These are phyloP conservation scores for Penicillium coprophilum DNA, from an alignment of 495 filamentous ascomycete species.

Conservation along the genomic window DNA sequence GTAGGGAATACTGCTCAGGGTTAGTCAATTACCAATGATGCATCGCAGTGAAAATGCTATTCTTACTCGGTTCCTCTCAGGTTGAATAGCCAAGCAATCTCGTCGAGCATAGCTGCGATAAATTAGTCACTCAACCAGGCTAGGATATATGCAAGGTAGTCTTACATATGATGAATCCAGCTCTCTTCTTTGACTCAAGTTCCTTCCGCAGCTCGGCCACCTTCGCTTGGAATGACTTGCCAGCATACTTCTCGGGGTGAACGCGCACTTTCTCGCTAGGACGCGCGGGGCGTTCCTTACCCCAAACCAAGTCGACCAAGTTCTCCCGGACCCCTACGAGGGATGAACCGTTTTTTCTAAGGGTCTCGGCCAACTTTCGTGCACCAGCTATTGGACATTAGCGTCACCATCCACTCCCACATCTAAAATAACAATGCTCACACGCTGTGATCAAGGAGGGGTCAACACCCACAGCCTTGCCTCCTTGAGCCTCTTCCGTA, in stretches of 20 bases:
- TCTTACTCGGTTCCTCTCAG: constrained; percentile 85
- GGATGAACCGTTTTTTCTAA: constrained; percentile 78
- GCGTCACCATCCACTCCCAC: constrained; percentile 1
- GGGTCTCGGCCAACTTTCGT: constrained; percentile 80
- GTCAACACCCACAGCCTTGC: constrained; percentile 89
- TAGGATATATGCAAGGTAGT: background rate
- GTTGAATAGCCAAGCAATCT: constrained; percentile 98
- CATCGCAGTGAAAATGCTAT: background rate
- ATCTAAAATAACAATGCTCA: constrained; percentile 28
- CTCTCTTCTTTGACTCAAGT: constrained; percentile 84
- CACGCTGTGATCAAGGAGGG: constrained; percentile 81
- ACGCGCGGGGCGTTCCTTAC: constrained; percentile 63
- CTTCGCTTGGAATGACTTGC: constrained; percentile 82
- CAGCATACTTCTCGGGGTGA: constrained; percentile 69
- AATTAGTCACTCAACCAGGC: constrained; percentile 19
- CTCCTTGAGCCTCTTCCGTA: constrained; percentile 76
- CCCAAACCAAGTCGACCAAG: constrained; percentile 88
- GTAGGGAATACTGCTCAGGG: constrained; percentile 73
- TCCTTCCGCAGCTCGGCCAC: constrained; percentile 86
- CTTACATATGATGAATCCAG: constrained; percentile 82
- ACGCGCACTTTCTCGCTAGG: constrained; percentile 75
- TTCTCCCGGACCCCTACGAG: constrained; percentile 74
- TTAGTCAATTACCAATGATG: constrained; percentile 10
- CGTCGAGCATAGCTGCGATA: constrained; percentile 76
- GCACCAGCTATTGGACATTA: constrained; percentile 58